phyloP scores from a whole-genome alignment of 805 yeast species.

The Grigorovia yakushimaensis region DNA sequence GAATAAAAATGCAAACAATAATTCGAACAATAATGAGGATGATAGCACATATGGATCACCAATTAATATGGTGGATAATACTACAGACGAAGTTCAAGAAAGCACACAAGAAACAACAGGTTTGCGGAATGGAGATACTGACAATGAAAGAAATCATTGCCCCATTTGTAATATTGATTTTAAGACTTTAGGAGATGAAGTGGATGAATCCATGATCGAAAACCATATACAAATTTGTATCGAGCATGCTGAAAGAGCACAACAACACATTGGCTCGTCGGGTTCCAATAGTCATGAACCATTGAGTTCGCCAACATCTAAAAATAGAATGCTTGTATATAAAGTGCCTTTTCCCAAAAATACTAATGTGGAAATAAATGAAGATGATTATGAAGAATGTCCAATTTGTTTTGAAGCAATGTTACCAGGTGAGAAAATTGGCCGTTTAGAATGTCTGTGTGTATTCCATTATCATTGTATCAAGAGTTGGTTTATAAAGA shows the following conservation, averaged over 20 bases:
- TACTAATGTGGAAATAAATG: neutral
- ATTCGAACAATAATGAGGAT: neutral
- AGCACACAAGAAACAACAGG: neutral
- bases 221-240: conserved; percentile 67
- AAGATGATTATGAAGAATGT: conserved; percentile 57
- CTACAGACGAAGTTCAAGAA: neutral
- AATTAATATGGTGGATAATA: conserved; percentile 1
- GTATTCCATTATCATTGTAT: conserved; percentile 89
- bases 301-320: conserved; percentile 5
- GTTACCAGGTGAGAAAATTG: conserved; percentile 78
- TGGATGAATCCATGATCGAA: conserved; percentile 34
- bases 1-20: conserved; percentile 3
- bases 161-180: conserved; percentile 30
- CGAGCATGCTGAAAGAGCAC: conserved; percentile 40
- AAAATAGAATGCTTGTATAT: conserved; percentile 81
- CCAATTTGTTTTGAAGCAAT: conserved; percentile 90
- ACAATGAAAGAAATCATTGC: conserved; percentile 23
- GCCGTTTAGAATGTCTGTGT: conserved; percentile 87
- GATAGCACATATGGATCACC: neutral
- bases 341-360: conserved; percentile 25
- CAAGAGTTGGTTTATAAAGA: conserved; percentile 79
- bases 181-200: conserved; percentile 1
- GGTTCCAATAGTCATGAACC: conserved; percentile 10
- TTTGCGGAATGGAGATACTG: neutral
- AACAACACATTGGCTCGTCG: conserved; percentile 29